Evolutionary conservation across 1,284 basidiomycete species (phyloP).

Genomic region (Moesziomyces aphidis): DNA sequence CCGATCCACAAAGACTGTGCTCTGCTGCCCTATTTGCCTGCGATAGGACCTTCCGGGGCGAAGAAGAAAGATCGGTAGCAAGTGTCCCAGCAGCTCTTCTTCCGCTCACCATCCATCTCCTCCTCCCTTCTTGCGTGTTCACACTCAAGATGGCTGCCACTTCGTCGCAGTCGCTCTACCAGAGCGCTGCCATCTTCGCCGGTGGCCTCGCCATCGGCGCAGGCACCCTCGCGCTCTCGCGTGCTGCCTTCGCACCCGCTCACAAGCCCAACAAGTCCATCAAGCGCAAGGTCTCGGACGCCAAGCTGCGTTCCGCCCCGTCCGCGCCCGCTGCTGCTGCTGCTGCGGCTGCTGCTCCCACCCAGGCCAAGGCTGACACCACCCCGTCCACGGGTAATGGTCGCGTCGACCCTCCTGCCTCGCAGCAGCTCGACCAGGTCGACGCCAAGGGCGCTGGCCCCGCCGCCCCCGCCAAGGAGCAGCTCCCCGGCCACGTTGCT

Average conservation of each 20-base stretch:
- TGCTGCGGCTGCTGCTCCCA: constrained; percentile 4
- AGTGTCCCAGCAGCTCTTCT: background rate
- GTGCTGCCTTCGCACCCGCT: constrained; percentile 56
- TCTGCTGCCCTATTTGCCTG: no score
- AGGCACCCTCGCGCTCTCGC: constrained; percentile 57
- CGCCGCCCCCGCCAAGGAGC: constrained; percentile 29
- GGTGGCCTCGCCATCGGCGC: constrained; percentile 64
- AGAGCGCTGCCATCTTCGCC: constrained; percentile 61
- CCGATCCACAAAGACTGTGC: no score
- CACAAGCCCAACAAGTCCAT: constrained; percentile 56
- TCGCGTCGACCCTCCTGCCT: constrained; percentile 41
- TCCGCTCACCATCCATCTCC: constrained; percentile 7
- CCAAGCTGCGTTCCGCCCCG: constrained; percentile 28
- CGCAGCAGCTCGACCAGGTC: constrained; percentile 52
- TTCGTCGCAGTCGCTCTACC: constrained; percentile 50
- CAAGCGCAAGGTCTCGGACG: constrained; percentile 54
- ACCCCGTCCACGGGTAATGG: constrained; percentile 23
- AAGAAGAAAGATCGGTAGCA: constrained; percentile 2
- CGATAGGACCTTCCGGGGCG: no score
- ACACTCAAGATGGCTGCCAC: constrained; percentile 44
- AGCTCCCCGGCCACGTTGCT: constrained; percentile 35
- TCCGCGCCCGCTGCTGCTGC: background rate
- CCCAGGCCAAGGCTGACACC: constrained; percentile 29
- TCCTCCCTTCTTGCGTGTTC: constrained; percentile 9
- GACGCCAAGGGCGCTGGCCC: constrained; percentile 49